Base-by-base conservation (phyloP, 1,284 basidiomycete species). In the Coriolopsis trogii region DNA sequence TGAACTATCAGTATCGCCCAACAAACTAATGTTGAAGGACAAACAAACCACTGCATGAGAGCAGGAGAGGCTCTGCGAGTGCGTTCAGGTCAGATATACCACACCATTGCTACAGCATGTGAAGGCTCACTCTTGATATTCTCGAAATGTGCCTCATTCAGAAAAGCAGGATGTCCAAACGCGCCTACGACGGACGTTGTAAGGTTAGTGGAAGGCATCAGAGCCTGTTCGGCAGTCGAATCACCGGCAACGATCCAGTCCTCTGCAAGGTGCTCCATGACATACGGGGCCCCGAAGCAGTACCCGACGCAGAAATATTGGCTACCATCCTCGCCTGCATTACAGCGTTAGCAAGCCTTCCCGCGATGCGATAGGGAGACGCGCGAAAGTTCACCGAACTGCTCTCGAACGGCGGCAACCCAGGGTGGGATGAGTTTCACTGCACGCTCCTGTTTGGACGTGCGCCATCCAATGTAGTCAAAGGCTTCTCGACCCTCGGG, bases 271-370 rank as follows among this genome's bases (percentile, higher is more conserved):
- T 76, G 64, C 18, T 81, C 70, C 40, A 80, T 68, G 2, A 75
- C 73, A 51, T 75, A 81, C 0, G 78, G 73, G 7, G 72, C 83
- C 1, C 82, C 82, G 57, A 84, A 84, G 61, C 81, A 85, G 59
- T 83, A 84, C n/a, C 81, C 53, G 2, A 54, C 54, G 33, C 51
- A 53, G 5, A 46, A 26, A 12, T 59, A 76, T 28, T 70, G 68
- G 20, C 66, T 62, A 4, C 56, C 41, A 21, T 37, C 25, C 3
- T 47, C 48, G 6, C 61, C 63, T 64, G 40, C 5, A 40, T 10
- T 6, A 1, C 3, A 20, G 21, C 15, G 31, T 20, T 8, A 20
- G 23, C 15, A 13, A 15, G 30, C 23, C 10, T 2, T 13, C 10
- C 6, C 18, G 18, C 8, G 10, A n/a, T 10, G 23, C 23, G 18